phyloP scores from a whole-genome alignment of 495 filamentous ascomycete species.

The Lasiosphaeriaceae sp. region DNA sequence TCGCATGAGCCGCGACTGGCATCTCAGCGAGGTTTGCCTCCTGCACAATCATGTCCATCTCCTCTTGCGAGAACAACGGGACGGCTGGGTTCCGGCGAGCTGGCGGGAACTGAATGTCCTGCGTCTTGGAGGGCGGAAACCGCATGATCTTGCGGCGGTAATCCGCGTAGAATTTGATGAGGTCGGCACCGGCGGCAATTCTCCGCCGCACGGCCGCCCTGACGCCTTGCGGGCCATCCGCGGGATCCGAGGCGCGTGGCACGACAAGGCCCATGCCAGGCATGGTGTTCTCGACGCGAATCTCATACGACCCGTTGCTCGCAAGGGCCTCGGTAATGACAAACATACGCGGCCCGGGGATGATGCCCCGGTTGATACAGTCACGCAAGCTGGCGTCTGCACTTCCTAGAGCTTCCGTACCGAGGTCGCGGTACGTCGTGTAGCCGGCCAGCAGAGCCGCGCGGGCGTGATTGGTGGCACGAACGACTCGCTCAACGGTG shows the following conservation, averaged over 20 bases:
- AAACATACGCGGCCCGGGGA: conserved; percentile 49
- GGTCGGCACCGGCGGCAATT: conserved; percentile 46
- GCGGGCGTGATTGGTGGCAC: conserved; percentile 48
- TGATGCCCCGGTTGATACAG: conserved; percentile 48
- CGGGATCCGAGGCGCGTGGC: conserved; percentile 39
- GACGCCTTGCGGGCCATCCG: conserved; percentile 43
- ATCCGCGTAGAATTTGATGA: conserved; percentile 53
- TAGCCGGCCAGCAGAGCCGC: conserved; percentile 50
- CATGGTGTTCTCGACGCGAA: conserved; percentile 39
- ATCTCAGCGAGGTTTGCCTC: conserved; percentile 38
- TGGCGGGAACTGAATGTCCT: conserved; percentile 22
- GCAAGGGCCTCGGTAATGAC: conserved; percentile 49
- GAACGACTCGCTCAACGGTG: conserved; percentile 44
- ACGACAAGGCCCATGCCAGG: conserved; percentile 20
- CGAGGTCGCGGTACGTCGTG: conserved; percentile 54
- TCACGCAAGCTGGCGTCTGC: conserved; percentile 43
- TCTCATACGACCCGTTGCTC: conserved; percentile 45
- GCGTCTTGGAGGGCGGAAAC: conserved; percentile 26
- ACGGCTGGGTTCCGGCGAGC: conserved; percentile 38
- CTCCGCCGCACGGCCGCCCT: conserved; percentile 44
- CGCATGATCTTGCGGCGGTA: conserved; percentile 46
- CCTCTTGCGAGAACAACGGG: conserved; percentile 41
- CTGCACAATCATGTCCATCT: conserved; percentile 49
- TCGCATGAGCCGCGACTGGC: conserved; percentile 45
- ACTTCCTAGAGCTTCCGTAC: conserved; percentile 43